phyloP scores from a whole-genome alignment of 768 basidiomycete genomes.

The Boletellus emodensis region DNA sequence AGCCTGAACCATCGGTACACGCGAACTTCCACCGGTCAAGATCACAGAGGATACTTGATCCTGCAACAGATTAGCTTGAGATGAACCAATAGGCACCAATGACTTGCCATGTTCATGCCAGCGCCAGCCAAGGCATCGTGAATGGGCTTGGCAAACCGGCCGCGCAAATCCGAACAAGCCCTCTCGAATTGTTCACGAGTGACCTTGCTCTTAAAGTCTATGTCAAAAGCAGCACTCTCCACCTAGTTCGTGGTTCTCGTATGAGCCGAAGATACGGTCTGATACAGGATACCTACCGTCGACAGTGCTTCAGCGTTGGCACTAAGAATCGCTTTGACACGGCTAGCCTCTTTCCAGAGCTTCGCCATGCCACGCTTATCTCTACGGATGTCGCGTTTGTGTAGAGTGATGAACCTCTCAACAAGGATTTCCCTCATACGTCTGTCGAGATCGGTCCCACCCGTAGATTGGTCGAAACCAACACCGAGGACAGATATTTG shows the following conservation, averaged over 20 bases:
- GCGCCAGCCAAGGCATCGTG: conserved; percentile 65
- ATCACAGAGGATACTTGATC: conserved; percentile 83
- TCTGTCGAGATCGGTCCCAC: conserved; percentile 84
- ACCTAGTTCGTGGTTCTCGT: conserved; percentile 42
- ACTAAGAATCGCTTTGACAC: conserved; percentile 89
- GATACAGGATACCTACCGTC: conserved; percentile 45
- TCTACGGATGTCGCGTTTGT: conserved; percentile 60
- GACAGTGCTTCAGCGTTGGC: conserved; percentile 82
- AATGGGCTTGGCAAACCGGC: conserved; percentile 66
- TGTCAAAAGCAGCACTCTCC: conserved; percentile 85
- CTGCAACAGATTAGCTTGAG: conserved; percentile 35
- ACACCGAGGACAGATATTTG: conserved; percentile 75
- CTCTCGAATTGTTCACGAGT: conserved; percentile 77
- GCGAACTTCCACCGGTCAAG: conserved; percentile 85
- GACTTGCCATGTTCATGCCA: conserved; percentile 59
- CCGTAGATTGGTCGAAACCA: conserved; percentile 71
- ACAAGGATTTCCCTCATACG: conserved; percentile 78
- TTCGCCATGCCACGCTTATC: conserved; percentile 89
- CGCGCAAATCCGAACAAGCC: conserved; percentile 61
- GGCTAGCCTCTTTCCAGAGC: conserved; percentile 88
- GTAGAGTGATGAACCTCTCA: conserved; percentile 67
- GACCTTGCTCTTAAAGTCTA: conserved; percentile 82
- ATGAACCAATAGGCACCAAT: background rate
- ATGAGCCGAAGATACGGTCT: background rate
- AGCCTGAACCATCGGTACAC: conserved; percentile 88